Evolutionary conservation across 345 rosid genomes (phyloP).

Genomic region (Brassica carinata): DNA sequence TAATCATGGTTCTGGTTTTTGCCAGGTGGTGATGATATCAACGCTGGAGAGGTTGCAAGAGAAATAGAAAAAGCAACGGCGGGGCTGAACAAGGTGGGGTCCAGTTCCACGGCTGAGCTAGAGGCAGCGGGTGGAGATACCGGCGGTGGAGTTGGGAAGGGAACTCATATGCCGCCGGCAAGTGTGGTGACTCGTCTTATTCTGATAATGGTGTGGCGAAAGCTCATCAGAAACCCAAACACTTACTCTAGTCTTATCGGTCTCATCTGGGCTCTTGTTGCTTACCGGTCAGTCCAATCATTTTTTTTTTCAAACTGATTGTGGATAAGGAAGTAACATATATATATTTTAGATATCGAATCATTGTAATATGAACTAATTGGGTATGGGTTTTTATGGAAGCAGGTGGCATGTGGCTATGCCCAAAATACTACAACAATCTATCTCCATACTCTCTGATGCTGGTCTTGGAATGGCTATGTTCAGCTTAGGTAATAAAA

Average conservation of each 20-base stretch:
- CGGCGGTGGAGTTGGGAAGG: constrained; percentile 31
- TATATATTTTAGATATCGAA: background rate
- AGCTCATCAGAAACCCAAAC: constrained; percentile 93
- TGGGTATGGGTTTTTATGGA: constrained; percentile 27
- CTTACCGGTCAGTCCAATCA: constrained; percentile 62
- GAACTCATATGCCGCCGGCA: constrained; percentile 79
- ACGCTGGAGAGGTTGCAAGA: constrained; percentile 51
- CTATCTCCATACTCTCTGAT: constrained; percentile 93
- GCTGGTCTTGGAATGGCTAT: constrained; percentile 99
- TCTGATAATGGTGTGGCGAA: constrained; percentile 96
- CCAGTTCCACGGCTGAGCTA: constrained; percentile 66
- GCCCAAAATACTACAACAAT: constrained; percentile 76
- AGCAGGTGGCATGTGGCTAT: constrained; percentile 89
- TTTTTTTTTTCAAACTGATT: background rate
- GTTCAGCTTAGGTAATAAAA: constrained; percentile 84
- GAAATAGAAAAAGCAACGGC: constrained; percentile 53
- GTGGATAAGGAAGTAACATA: constrained; percentile 5
- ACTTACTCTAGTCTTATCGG: constrained; percentile 95
- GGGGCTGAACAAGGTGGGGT: constrained; percentile 57
- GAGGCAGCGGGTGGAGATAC: constrained; percentile 46
- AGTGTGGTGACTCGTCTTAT: constrained; percentile 95
- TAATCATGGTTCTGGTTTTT: background rate
- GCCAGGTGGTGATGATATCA: constrained; percentile 41
- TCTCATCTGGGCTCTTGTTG: constrained; percentile 81
- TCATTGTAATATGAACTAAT: constrained; percentile 17